Conservation (phyloP, 2,329 filamentous ascomycete species). For the Apiospora pterosperma region DNA sequence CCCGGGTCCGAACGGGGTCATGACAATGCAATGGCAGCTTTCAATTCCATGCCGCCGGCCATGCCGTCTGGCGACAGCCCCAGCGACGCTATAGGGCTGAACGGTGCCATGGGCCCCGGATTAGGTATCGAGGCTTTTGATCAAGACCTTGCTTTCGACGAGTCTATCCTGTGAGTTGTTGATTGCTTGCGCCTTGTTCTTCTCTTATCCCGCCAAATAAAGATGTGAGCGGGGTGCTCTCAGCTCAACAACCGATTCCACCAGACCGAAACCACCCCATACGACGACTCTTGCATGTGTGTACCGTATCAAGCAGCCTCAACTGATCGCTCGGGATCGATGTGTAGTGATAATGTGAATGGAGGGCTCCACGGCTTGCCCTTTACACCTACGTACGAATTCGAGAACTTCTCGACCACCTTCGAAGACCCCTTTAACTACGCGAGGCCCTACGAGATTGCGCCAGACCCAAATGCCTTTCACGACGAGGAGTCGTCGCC, state of each 20-base stretch:
- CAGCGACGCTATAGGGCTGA: slow-evolving; percentile 44
- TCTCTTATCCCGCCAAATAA: neutral
- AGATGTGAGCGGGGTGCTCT: neutral
- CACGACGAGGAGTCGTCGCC: slow-evolving; percentile 44
- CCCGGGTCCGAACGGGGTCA: slow-evolving; percentile 13
- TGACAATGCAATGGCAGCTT: slow-evolving; percentile 54
- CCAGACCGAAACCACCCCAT: neutral
- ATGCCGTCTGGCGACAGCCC: slow-evolving; percentile 42
- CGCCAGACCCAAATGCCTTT: slow-evolving; percentile 36
- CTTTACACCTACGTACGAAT: slow-evolving; percentile 59
- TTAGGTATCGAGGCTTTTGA: slow-evolving; percentile 51
- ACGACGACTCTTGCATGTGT: neutral
- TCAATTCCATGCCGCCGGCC: slow-evolving; percentile 50
- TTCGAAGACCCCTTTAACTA: slow-evolving; percentile 66
- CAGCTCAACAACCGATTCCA: slow-evolving; percentile 10
- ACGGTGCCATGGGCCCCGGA: slow-evolving; percentile 12
- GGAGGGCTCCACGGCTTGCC: slow-evolving; percentile 40
- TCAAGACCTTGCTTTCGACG: slow-evolving; percentile 51
- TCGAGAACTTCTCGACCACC: slow-evolving; percentile 56
- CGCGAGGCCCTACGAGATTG: slow-evolving; percentile 45
- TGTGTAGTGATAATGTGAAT: slow-evolving; percentile 38
- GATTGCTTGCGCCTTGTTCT: neutral
- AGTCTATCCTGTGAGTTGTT: slow-evolving; percentile 50
- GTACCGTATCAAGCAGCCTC: slow-evolving; percentile 1
- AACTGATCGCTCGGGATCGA: neutral